Base-by-base conservation (phyloP, 345 rosid species). In the Corchorus capsularis region DNA sequence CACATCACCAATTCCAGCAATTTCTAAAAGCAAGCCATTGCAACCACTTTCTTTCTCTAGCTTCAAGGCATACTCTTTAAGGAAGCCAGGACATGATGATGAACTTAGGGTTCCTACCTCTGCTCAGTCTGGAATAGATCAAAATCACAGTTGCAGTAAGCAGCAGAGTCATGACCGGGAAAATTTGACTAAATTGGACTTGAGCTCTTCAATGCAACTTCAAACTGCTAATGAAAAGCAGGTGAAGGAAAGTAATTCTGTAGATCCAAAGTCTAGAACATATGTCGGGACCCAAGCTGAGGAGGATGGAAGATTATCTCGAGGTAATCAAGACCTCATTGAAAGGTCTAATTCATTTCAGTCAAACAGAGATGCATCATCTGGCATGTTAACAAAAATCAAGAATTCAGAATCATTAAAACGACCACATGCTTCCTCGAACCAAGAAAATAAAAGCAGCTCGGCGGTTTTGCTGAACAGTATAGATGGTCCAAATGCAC, bases 121-220 rank as follows among this genome's bases (percentile, higher is more conserved):
- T 76, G 74, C 43, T 70, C 75, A 10, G 65, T 77, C 84, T 4
- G 80, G 79, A 69, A 46, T 60, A 19, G 53, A 66, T 76, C 75
- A 61, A 57, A 62, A 63, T 63, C 35, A 34, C 66, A 73, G 74
- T 71, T 74, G 47, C 77, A 54, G 75, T 74, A 76, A 57, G 59
- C 76, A 49, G 49, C 76, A 49, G 49, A 61, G 16, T 45, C 74
- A 76, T 60, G 76, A 69, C 20, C 45, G 2, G 64, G 78, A 72
- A 71, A 75, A 37, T 53, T 61, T 39, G 35, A 70, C 80, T 52
- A 69, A 68, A 64, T 61, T 71, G 74, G 82, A 78, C 73, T 79
- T 81, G 67, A 79, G 78, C 70, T 82, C 77, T 75, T 77, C 91
- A 8, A 71, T 82, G 73, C 87, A 74, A 69, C 77, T 86, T 79